These are phyloP conservation scores for Coemansia sp. DNA, from an alignment of 192 early-diverging fungal species.

Conservation along the genomic window DNA sequence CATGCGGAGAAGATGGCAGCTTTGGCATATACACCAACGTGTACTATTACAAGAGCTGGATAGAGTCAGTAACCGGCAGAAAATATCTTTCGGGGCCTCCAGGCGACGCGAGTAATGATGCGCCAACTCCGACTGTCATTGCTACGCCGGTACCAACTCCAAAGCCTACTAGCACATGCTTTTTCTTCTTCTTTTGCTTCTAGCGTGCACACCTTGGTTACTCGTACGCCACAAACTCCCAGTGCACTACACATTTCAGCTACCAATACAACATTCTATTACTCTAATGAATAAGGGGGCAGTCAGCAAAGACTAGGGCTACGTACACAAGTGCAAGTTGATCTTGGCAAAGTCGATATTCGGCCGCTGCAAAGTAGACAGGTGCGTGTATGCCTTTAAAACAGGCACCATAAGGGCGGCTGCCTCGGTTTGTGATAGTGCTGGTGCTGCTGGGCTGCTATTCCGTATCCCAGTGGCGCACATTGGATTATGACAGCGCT, in stretches of 20 bases:
- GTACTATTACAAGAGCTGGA: constrained; percentile 29
- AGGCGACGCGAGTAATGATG: neutral
- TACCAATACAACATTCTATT: neutral
- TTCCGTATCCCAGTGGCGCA: constrained; percentile 32
- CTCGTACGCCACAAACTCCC: neutral
- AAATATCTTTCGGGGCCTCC: constrained; percentile 5
- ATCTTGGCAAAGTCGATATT: constrained; percentile 29
- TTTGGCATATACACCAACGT: constrained; percentile 49
- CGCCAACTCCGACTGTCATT: constrained; percentile 1
- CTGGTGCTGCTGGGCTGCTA: neutral
- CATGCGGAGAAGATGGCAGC: constrained; percentile 44
- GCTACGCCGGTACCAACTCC: neutral
- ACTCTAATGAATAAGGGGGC: neutral
- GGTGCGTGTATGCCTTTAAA: constrained; percentile 30
- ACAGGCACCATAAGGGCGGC: constrained; percentile 32
- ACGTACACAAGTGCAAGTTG: constrained; percentile 35
- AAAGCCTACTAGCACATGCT: constrained; percentile 12
- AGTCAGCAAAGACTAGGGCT: neutral
- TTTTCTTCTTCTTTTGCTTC: constrained; percentile 33
- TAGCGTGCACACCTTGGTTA: neutral
- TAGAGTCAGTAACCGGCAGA: constrained; percentile 21
- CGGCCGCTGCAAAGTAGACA: neutral
- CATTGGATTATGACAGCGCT: constrained; percentile 64
- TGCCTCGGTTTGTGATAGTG: constrained; percentile 19
- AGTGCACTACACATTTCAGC: too few species aligned